Evolutionary conservation across 441 rosid genomes (phyloP), one percentile per base, ranked within the genome.

Genomic region (Breynia disticha): DNA sequence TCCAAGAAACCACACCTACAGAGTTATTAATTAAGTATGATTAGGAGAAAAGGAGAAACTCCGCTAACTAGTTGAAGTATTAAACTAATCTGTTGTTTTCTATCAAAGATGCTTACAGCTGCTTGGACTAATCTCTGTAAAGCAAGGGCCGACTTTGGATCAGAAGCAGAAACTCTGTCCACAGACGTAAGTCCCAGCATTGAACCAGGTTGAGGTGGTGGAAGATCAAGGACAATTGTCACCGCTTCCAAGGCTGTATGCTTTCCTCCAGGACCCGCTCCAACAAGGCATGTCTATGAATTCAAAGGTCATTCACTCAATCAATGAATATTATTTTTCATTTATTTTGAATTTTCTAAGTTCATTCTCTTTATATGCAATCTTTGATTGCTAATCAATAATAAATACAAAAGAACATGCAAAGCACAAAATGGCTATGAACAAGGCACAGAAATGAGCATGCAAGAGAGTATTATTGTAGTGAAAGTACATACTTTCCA

Each of bases 201-300:
- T 55, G 99, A 85, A 69, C 97, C 97, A 45, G 96, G 99, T 62
- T 94, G 99, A 35, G 97, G 99, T 50, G 97, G 99, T 37, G 99
- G 97, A 63, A 90, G 73, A 76, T 94, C 99, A 60, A 94, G 99
- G 63, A 94, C 99, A 56, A 94, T 76, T n/a, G 99, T 94, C 57
- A 94, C 99, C 60, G 99, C 99, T 84, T 94, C 99, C 82, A 94
- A 62, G 50, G 99, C 97, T 17, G 96, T 90, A 77, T 90, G 97
- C 70, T 94, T 94, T 67, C 99, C 97, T 57, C 79, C 91, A 69
- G 95, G 95, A 70, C 99, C 99, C 72, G 99, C 99, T 57, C 99
- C 99, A 63, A 94, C 89, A 76, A 94, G 99, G 74, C 97, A 94
- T 38, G 99, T 94, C 99, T 93, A 66, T 16, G 61, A 56, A 48